phyloP scores from a whole-genome alignment of 2,329 filamentous ascomycete species.

The Ploettnerulaceae sp. region DNA sequence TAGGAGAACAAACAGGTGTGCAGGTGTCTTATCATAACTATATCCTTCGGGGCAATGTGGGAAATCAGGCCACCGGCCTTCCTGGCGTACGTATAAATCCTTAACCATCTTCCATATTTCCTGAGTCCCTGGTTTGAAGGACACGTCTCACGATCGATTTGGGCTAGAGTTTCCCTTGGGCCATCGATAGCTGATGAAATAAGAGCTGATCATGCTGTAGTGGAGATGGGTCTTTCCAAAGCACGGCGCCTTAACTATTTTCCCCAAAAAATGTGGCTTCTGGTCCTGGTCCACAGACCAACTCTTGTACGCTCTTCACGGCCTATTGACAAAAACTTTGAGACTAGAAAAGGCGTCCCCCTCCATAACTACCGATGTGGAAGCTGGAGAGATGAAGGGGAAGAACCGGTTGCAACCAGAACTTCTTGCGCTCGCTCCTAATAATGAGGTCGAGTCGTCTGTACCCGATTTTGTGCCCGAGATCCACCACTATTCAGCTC shows the following conservation, averaged over 20 bases:
- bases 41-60: not conserved
- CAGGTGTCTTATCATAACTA: not conserved
- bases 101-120: too few species aligned
- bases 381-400: not conserved
- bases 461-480: too few species aligned
- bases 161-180: too few species aligned
- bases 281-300: constrained; percentile 2
- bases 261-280: not conserved
- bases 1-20: not conserved
- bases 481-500: too few species aligned
- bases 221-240: constrained; percentile 6
- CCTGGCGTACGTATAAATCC: constrained; percentile 2
- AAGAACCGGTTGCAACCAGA: not conserved
- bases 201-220: too few species aligned
- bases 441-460: too few species aligned
- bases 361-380: not conserved
- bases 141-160: too few species aligned
- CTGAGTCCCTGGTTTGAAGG: too few species aligned
- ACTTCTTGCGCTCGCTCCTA: not conserved
- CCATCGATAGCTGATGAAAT: too few species aligned
- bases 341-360: not conserved
- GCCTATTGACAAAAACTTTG: not conserved
- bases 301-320: constrained; percentile 2
- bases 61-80: not conserved
- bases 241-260: not conserved